These are phyloP conservation scores for Ustanciosporium gigantosporum DNA, from an alignment of 1,284 basidiomycete genomes.

Conservation along the genomic window DNA sequence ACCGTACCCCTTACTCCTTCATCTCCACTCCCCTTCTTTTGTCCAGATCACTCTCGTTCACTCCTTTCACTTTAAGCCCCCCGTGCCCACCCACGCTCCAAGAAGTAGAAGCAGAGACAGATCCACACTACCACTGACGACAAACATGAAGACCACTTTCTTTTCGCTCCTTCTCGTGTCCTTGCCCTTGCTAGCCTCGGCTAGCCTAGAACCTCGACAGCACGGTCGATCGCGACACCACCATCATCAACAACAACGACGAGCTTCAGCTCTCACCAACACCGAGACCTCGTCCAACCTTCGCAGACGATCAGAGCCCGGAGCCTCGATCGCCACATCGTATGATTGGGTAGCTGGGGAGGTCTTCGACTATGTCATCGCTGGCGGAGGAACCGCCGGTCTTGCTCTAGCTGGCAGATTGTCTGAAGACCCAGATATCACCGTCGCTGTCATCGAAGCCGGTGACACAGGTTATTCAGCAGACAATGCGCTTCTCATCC, in stretches of 20 bases:
- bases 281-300: no score
- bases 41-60: no score
- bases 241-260: no score
- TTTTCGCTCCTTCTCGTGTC: conserved; percentile 18
- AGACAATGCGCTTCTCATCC: conserved; percentile 21
- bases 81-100: no score
- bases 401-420: conserved; percentile 85
- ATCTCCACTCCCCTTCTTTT: no score
- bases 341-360: conserved; percentile 17
- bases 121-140: no score
- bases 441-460: conserved; percentile 71
- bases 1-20: no score
- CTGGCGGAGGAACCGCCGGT: conserved; percentile 91
- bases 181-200: conserved; percentile 20
- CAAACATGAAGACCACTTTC: conserved; percentile 24
- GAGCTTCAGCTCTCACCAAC: no score
- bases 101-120: no score
- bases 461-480: conserved; percentile 59
- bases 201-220: conserved; percentile 12
- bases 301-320: conserved; percentile 14
- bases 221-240: conserved; percentile 7
- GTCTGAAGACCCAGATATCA: conserved; percentile 67
- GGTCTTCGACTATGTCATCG: conserved; percentile 74
- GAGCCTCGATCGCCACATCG: conserved; percentile 22
- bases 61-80: no score